Evolutionary conservation across 2,329 filamentous ascomycete species (phyloP).

Genomic region (Stenocarpella maydis): DNA sequence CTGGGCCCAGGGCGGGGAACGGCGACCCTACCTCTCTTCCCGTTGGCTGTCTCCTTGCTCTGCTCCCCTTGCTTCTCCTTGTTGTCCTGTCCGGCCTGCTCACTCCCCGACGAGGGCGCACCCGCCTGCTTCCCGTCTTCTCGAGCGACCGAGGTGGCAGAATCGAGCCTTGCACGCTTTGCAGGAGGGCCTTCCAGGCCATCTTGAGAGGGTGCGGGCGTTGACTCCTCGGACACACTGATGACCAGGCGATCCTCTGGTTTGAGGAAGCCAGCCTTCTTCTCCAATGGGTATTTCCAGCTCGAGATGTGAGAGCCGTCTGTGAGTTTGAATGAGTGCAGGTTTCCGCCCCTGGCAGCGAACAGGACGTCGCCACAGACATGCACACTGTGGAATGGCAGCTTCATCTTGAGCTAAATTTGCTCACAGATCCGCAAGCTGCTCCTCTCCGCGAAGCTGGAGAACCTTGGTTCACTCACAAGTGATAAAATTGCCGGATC

Average conservation of each 20-base stretch:
- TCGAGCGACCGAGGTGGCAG: slow-evolving; percentile 1
- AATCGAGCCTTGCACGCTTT: slow-evolving; percentile 42
- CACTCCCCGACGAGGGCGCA: not conserved
- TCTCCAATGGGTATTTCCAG: slow-evolving; percentile 63
- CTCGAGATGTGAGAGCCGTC: slow-evolving; percentile 65
- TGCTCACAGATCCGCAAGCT: not conserved
- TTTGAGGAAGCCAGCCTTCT: slow-evolving; percentile 38
- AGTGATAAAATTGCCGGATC: not conserved
- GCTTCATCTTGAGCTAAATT: slow-evolving; percentile 47
- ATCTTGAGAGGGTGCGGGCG: slow-evolving; percentile 23
- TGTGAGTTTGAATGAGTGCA: slow-evolving; percentile 72
- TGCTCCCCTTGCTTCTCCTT: slow-evolving; percentile 35
- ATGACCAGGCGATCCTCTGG: slow-evolving; percentile 29
- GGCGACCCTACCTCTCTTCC: slow-evolving; percentile 42
- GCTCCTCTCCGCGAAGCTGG: not conserved
- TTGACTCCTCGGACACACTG: slow-evolving; percentile 29
- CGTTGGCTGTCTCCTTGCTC: slow-evolving; percentile 40
- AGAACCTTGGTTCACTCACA: no score
- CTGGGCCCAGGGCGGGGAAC: slow-evolving; percentile 26
- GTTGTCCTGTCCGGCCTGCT: not conserved
- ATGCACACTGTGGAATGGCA: slow-evolving; percentile 72
- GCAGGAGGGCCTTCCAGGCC: slow-evolving; percentile 38
- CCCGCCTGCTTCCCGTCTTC: slow-evolving; percentile 34
- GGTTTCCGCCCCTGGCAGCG: slow-evolving; percentile 75
- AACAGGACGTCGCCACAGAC: slow-evolving; percentile 68